Evolutionary conservation across 2,329 filamentous ascomycete genomes (phyloP), one percentile per base, ranked within the genome.

Genomic region (Blastomyces parvus): DNA sequence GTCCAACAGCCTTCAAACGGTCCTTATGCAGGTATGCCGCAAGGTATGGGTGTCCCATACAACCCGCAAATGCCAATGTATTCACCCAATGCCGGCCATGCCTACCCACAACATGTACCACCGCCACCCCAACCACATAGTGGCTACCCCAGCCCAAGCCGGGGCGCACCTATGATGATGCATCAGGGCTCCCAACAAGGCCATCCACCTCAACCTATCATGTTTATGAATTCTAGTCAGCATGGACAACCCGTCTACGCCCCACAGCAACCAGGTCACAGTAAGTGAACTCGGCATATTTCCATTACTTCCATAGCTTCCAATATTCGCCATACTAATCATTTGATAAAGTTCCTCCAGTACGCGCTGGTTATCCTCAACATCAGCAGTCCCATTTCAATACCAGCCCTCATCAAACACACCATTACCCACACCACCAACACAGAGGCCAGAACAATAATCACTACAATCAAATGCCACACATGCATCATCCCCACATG

Each of bases 111-210:
- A 53, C 80, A 81, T 69, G 76, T 71, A 56, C 75, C 75, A 25
- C 76, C 80, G 66, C 78, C 79, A 48, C 70, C 79, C 65, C 80
- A 82, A 63, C 80, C 80, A 62, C 85, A 88, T 25, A 89, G 84
- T 53, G 90, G 91, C 19, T 96, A 90, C 71, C 89, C 91, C n/a
- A 97, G 93, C 73, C 93, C 93, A 0, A 87, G 90, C 63, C 85
- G 91, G 58, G 86, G 87, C 25, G 90, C 94, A 14, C 88, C 90
- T 1, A 91, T 95, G 87, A 97, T 97, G 93, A 89, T 88, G 70
- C 92, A 92, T 68, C 91, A 96, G 77, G 90, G 90, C 62, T 97
- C 92, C 36, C 93, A 97, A 71, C 92, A 96, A 74, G 91, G 92
- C 50, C 91, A 95, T 73, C 81, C 81, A 63, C 80, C 81, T 58